phyloP scores from a whole-genome alignment of 2,329 filamentous ascomycete species.

The Whalleya microplaca region DNA sequence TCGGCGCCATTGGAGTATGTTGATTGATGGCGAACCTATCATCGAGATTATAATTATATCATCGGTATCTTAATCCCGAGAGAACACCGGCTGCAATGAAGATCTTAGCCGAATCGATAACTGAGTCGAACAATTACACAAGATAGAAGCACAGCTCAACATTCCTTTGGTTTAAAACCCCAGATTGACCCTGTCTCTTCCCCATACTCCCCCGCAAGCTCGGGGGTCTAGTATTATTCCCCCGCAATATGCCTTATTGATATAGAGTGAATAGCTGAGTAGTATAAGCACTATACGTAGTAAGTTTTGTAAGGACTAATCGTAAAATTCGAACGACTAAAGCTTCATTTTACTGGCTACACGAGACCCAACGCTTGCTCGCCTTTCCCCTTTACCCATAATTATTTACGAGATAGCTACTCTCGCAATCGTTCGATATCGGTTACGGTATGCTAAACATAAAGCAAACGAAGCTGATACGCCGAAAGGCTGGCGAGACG shows the following conservation, averaged over 20 bases:
- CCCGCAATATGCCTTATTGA: not conserved
- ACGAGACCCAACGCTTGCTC: not conserved
- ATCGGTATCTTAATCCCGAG: constrained; percentile 14
- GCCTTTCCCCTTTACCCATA: not conserved
- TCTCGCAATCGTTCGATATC: not conserved
- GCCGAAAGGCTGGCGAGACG: constrained; percentile 3
- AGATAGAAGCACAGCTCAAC: not conserved
- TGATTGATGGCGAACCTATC: not conserved
- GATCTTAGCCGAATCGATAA: constrained; percentile 4
- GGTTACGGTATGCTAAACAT: constrained; percentile 12
- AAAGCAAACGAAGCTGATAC: constrained; percentile 16
- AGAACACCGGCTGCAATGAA: not conserved
- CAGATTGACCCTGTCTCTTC: constrained; percentile 1
- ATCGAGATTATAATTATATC: not conserved
- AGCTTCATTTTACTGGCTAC: no score
- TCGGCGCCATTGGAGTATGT: constrained; percentile 1
- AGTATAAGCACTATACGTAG: no score
- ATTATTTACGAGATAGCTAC: not conserved
- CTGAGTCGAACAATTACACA: not conserved
- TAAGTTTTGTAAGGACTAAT: no score
- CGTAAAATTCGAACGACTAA: no score
- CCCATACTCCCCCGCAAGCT: constrained; percentile 5
- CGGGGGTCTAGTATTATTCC: constrained; percentile 7
- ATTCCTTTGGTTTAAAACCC: not conserved
- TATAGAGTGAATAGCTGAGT: not conserved